Conservation (phyloP, 2,329 filamentous ascomycete genomes). For the Boeremia lycopersici region DNA sequence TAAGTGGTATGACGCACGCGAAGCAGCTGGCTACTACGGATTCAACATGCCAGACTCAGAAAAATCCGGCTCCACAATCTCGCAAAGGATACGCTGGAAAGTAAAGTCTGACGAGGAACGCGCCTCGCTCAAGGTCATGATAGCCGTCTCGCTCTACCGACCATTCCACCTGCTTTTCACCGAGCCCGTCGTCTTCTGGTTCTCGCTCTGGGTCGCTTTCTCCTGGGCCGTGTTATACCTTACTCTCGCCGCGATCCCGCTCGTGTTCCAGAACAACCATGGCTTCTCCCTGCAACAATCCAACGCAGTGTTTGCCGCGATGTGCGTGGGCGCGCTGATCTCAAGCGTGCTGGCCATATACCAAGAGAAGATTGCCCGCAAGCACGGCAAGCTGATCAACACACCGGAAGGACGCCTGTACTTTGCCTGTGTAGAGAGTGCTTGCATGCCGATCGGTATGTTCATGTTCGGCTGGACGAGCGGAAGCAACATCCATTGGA, state of each 20-base stretch:
- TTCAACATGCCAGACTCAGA: constrained; percentile 52
- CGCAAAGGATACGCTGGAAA: constrained; percentile 74
- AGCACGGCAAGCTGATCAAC: constrained; percentile 45
- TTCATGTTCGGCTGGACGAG: constrained; percentile 82
- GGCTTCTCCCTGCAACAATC: constrained; percentile 70
- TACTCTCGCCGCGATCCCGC: constrained; percentile 78
- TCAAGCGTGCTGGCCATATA: constrained; percentile 72
- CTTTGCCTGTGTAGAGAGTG: constrained; percentile 77
- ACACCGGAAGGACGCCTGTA: constrained; percentile 79
- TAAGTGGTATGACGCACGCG: constrained; percentile 76
- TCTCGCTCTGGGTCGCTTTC: constrained; percentile 88
- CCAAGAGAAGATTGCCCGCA: constrained; percentile 70
- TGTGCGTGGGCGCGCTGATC: constrained; percentile 69
- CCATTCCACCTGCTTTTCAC: constrained; percentile 80
- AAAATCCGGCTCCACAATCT: constrained; percentile 36
- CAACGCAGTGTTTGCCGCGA: constrained; percentile 75
- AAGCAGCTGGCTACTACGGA: constrained; percentile 66
- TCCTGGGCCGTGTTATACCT: constrained; percentile 89
- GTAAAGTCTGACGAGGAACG: constrained; percentile 80
- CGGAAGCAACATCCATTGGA: constrained; percentile 69
- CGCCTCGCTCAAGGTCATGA: constrained; percentile 69
- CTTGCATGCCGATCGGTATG: constrained; percentile 77
- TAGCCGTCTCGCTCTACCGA: constrained; percentile 73
- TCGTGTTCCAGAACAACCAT: constrained; percentile 74
- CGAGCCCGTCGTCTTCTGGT: constrained; percentile 81